These are phyloP conservation scores for Rhodotorula glutinis DNA, from an alignment of 1,284 basidiomycete genomes.

Conservation along the genomic window DNA sequence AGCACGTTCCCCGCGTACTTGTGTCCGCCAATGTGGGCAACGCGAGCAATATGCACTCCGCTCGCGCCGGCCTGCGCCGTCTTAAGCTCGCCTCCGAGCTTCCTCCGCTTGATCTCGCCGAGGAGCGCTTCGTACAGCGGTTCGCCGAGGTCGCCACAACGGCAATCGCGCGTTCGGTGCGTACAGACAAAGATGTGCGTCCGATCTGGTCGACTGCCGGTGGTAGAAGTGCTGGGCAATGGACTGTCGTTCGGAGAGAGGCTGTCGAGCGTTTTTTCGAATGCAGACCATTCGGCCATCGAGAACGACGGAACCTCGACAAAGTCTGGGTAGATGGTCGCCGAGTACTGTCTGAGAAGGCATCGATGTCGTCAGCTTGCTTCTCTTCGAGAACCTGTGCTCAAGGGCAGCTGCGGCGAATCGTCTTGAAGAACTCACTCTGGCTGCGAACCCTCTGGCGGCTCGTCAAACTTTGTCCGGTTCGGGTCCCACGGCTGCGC, in stretches of 20 bases:
- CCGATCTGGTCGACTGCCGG: neutral
- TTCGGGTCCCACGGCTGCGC: constrained; percentile 17
- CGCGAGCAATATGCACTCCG: constrained; percentile 24
- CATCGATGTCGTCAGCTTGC: too few relatives aligned
- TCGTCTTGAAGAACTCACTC: neutral
- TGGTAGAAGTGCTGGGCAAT: neutral
- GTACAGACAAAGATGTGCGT: constrained; percentile 48
- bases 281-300: constrained; percentile 13
- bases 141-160: constrained; percentile 48
- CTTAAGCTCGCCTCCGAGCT: constrained; percentile 33
- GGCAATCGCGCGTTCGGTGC: constrained; percentile 48
- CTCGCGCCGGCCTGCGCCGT: neutral
- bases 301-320: constrained; percentile 14
- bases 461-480: constrained; percentile 20
- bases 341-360: constrained; percentile 18
- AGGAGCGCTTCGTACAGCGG: constrained; percentile 44
- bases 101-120: constrained; percentile 40
- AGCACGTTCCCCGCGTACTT: constrained; percentile 48
- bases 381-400: too few relatives aligned
- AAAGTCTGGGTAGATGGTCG: constrained; percentile 36
- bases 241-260: neutral
- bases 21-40: constrained; percentile 44
- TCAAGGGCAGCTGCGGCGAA: too few relatives aligned
- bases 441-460: neutral
- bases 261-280: constrained; percentile 9